Evolutionary conservation across 768 basidiomycete species (phyloP).

Genomic region (Auriscalpium orientale): DNA sequence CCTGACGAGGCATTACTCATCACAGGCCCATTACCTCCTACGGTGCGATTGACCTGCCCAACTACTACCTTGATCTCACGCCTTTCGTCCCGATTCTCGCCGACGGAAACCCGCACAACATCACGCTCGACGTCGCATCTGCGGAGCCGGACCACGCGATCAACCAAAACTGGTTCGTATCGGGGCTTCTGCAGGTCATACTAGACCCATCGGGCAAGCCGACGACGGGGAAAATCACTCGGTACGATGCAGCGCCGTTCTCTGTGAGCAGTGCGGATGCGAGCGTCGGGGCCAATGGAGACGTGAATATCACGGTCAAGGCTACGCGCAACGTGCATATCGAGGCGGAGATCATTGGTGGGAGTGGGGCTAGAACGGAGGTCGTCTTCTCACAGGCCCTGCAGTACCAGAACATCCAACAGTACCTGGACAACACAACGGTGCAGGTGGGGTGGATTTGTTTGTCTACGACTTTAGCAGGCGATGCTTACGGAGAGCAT

Average conservation of each 20-base stretch:
- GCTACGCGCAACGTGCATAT: slow-evolving; percentile 52
- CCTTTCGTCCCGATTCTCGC: slow-evolving; percentile 67
- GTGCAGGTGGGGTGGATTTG: slow-evolving; percentile 26
- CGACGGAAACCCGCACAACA: slow-evolving; percentile 60
- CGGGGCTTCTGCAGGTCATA: slow-evolving; percentile 59
- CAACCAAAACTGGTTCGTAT: slow-evolving; percentile 73
- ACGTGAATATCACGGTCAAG: slow-evolving; percentile 55
- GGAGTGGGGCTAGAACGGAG: slow-evolving; percentile 47
- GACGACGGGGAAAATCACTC: slow-evolving; percentile 62
- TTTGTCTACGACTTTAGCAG: not conserved
- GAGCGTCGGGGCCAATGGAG: slow-evolving; percentile 30
- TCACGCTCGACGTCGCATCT: slow-evolving; percentile 68
- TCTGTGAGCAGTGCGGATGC: slow-evolving; percentile 43
- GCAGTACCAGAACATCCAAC: slow-evolving; percentile 54
- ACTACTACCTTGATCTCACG: slow-evolving; percentile 71
- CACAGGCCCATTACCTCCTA: slow-evolving; percentile 66
- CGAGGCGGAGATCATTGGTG: slow-evolving; percentile 52
- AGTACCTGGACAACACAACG: slow-evolving; percentile 41
- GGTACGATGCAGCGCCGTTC: slow-evolving; percentile 50
- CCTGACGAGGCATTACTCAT: not conserved
- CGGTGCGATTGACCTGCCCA: slow-evolving; percentile 69
- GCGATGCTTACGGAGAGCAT: no score
- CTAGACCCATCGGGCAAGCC: slow-evolving; percentile 54
- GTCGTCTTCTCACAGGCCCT: slow-evolving; percentile 60
- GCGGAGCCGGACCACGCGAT: slow-evolving; percentile 59